Evolutionary conservation across 106 monocot species (phyloP).

Genomic region (Acorus gramineus): DNA sequence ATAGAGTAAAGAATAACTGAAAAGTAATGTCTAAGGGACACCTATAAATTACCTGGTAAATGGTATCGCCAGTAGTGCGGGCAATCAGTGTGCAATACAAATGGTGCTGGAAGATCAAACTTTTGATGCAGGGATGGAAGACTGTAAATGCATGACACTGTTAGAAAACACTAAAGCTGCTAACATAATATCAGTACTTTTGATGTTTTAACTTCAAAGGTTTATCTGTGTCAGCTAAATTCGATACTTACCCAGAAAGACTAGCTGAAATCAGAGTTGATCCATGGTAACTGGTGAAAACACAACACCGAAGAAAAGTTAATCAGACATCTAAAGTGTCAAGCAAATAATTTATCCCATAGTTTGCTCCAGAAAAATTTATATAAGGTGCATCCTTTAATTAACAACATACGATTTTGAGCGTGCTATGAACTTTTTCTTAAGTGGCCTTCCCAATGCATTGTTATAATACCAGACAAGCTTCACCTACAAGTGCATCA

Average conservation of each 20-base stretch:
- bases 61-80: constrained; percentile 1
- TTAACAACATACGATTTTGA: constrained; percentile 60
- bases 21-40: not conserved
- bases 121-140: not conserved
- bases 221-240: too few species aligned
- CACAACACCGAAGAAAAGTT: not conserved
- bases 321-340: not conserved
- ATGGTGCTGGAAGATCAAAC: not conserved
- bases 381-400: not conserved
- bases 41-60: constrained; percentile 26
- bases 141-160: constrained; percentile 13
- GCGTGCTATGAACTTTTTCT: constrained; percentile 16
- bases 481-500: constrained; percentile 23
- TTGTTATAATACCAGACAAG: constrained; percentile 1
- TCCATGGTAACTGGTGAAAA: not conserved
- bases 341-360: not conserved
- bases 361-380: not conserved
- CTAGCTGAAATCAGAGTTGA: not conserved
- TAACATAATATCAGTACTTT: not conserved
- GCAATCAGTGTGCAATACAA: not conserved
- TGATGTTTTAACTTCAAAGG: too few species aligned
- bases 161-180: constrained; percentile 1
- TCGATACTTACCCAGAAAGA: constrained; percentile 20
- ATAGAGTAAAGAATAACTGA: too few species aligned
- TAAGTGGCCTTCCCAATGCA: not conserved